phyloP scores from a whole-genome alignment of 2,329 filamentous ascomycete genomes.

The Coleophoma eucalyptorum region DNA sequence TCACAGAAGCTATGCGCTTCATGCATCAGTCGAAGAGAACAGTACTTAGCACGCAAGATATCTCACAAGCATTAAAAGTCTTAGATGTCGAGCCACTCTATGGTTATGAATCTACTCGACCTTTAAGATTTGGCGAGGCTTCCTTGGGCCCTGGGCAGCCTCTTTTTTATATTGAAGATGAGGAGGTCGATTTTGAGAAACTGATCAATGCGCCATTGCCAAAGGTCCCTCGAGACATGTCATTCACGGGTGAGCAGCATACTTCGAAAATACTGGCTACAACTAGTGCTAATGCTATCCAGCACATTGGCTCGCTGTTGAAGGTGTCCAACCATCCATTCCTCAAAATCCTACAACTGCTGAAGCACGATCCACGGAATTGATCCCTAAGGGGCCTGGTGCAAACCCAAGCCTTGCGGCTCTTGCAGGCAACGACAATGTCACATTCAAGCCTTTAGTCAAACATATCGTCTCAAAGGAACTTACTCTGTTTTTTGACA shows the following conservation, averaged over 20 bases:
- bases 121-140: constrained; percentile 88
- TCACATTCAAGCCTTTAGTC: constrained; percentile 82
- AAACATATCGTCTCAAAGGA: constrained; percentile 97
- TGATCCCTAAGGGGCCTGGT: constrained; percentile 85
- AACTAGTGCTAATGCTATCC: constrained; percentile 11
- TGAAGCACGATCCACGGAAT: constrained; percentile 78
- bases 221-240: constrained; percentile 89
- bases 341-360: constrained; percentile 90
- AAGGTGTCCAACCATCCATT: constrained; percentile 94
- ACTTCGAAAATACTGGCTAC: too few relatives aligned
- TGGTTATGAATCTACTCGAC: constrained; percentile 89
- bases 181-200: constrained; percentile 98
- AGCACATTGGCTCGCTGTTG: constrained; percentile 97
- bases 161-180: constrained; percentile 95
- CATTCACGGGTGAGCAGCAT: constrained; percentile 69
- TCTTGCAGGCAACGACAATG: constrained; percentile 77
- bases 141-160: constrained; percentile 91
- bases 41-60: constrained; percentile 82
- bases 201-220: constrained; percentile 94
- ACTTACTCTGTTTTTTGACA: constrained; percentile 94
- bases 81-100: constrained; percentile 94
- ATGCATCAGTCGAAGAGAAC: constrained; percentile 92
- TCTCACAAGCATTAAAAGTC: constrained; percentile 78
- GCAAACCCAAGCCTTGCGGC: constrained; percentile 83
- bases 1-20: constrained; percentile 91